A percentile compares a stretch with the other conserved stretches of the same genome.
phyloP scores from a whole-genome alignment of 1,284 basidiomycete genomes.

The Lentinus polychrous region DNA sequence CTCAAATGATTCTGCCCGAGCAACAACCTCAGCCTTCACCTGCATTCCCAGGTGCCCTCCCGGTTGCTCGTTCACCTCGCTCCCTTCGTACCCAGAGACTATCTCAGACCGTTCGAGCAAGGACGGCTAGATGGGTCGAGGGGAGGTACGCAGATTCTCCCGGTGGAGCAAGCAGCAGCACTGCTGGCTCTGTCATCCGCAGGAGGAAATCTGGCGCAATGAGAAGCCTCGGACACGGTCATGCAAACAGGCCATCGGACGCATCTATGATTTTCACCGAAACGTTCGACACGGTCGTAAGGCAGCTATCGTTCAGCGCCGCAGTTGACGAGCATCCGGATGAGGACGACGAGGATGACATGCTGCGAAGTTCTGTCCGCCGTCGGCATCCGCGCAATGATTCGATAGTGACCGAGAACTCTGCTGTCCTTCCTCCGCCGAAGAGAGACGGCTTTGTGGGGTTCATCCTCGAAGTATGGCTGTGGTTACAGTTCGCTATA shows the following conservation, averaged over 20 bases:
- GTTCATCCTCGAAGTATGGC: constrained; percentile 63
- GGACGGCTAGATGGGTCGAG: constrained; percentile 49
- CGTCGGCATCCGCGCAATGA: not conserved
- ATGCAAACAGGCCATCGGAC: constrained; percentile 7
- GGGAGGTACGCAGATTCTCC: constrained; percentile 34
- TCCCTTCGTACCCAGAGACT: constrained; percentile 33
- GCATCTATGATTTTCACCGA: constrained; percentile 17
- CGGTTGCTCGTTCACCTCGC: constrained; percentile 6
- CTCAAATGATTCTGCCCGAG: not conserved
- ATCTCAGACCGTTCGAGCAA: constrained; percentile 45
- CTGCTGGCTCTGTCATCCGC: not conserved
- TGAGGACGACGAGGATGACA: not conserved
- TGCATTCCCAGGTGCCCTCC: constrained; percentile 1
- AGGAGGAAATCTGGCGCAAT: constrained; percentile 6
- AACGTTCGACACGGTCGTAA: constrained; percentile 20
- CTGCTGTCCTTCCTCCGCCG: constrained; percentile 15
- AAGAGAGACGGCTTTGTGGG: constrained; percentile 34
- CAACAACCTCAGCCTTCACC: constrained; percentile 1
- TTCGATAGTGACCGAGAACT: not conserved
- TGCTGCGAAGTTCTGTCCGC: not conserved
- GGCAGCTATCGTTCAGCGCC: constrained; percentile 16
- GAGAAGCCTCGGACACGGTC: not conserved
- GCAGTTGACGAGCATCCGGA: constrained; percentile 2
- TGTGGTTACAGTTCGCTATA: constrained; percentile 72
- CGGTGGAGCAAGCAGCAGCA: not conserved